Base-by-base conservation (phyloP, 2,329 filamentous ascomycete genomes). In the Aspergillus latus region DNA sequence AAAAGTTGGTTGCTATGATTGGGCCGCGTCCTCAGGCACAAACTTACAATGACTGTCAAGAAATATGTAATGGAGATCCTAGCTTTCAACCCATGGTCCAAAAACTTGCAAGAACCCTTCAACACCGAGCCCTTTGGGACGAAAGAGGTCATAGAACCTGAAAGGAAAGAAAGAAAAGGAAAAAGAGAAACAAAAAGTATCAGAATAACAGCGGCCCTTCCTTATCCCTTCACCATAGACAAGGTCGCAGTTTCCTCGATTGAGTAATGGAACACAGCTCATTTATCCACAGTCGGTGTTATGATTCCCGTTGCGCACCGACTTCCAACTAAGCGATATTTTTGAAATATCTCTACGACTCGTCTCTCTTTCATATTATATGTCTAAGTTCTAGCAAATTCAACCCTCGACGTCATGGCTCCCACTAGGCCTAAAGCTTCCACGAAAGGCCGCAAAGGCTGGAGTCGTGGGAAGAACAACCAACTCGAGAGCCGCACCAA, bases 91-190 rank as follows among this genome's bases (percentile, higher is more conserved):
- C 2, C 63, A 62, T 47, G 73, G 72, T 9, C 71, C 70, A 6
- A 70, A 67, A 6, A 74, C 56, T 39, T 73, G 70, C 52, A 72
- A 57, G 4, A 66, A 65, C 28, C 67, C 66, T 49, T 72, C 71
- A 28, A 75, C 70, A 1, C 65, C 21, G 21, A 21, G 21, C 21
- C 21, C 21, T 2, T 3, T 21, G 21, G 21, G 21, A 21, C 21
- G 21, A 55, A 28, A 73, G 72, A 44, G 75, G 59, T 52, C 72
- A 71, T 9, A 72, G 70, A 40, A 74, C 67, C 6, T 66, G 64
- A 34, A 59, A 47, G 21, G 21, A 21, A 21, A 21, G 21, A 21
- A 21, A n/a, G n/a, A n/a, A 21, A 21, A 21, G 21, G 3, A 21
- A 21, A 21, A n/a, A n/a, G n/a, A n/a, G n/a, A n/a, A n/a, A n/a